These are phyloP conservation scores for Globisporangium perplexum DNA, from an alignment of 352 stramenopile genomes.

Conservation along the genomic window DNA sequence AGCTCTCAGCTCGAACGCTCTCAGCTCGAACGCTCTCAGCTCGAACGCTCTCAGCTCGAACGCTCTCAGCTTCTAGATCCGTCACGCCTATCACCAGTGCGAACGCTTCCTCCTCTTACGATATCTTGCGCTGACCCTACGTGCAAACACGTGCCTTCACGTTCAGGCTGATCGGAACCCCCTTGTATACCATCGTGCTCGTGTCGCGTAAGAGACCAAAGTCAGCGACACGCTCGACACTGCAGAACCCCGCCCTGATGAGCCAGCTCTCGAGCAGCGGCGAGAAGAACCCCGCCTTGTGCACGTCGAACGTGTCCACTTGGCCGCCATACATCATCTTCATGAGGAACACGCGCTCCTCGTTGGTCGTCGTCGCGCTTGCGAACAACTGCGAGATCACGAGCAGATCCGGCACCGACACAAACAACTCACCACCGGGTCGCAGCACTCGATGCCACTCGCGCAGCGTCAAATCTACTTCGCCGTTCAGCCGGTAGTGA, in stretches of 20 bases:
- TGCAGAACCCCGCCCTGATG: slow-evolving; percentile 44
- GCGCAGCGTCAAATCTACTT: slow-evolving; percentile 39
- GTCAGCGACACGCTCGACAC: slow-evolving; percentile 31
- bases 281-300: slow-evolving; percentile 73
- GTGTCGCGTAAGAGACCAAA: slow-evolving; percentile 62
- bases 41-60: no score
- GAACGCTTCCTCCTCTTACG: no score
- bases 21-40: no score
- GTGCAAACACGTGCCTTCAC: slow-evolving; percentile 37
- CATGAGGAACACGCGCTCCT: slow-evolving; percentile 63
- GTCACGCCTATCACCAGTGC: no score
- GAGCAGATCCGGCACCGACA: slow-evolving; percentile 63
- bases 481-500: slow-evolving; percentile 43
- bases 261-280: slow-evolving; percentile 44
- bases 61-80: no score
- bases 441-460: slow-evolving; percentile 72
- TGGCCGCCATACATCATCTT: slow-evolving; percentile 73
- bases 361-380: slow-evolving; percentile 39
- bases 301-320: slow-evolving; percentile 57
- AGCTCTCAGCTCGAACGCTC: no score
- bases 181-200: slow-evolving; percentile 32
- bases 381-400: slow-evolving; percentile 54
- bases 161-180: slow-evolving; percentile 61
- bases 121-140: no score
- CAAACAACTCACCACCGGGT: slow-evolving; percentile 45